Conservation (phyloP, 345 rosid genomes). For the Eucalyptus camaldulensis region DNA sequence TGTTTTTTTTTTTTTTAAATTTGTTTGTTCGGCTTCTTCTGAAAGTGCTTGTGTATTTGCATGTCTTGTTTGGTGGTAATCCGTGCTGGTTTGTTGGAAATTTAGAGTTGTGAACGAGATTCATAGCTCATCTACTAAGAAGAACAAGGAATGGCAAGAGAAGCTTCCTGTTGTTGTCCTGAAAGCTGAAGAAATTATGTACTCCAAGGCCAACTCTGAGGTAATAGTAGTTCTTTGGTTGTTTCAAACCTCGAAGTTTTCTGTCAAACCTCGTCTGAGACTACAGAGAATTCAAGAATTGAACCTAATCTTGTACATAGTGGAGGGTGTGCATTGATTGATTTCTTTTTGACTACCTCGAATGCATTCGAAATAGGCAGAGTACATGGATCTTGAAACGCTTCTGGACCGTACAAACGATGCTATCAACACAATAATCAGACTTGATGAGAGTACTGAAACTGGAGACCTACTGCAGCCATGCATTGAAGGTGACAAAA, state of each 20-base stretch:
- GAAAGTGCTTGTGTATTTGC: background rate
- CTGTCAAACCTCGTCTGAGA: background rate
- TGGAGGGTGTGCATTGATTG: background rate
- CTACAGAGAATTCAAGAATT: background rate
- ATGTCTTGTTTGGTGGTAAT: background rate
- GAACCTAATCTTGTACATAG: background rate
- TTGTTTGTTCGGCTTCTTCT: background rate
- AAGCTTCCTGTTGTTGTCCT: slow-evolving; percentile 65
- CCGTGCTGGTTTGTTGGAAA: background rate
- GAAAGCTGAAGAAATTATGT: slow-evolving; percentile 62
- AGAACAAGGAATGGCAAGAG: slow-evolving; percentile 75
- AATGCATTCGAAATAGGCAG: slow-evolving; percentile 17
- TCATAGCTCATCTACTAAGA: slow-evolving; percentile 39
- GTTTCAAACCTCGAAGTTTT: background rate
- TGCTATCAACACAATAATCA: slow-evolving; percentile 57
- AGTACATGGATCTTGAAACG: slow-evolving; percentile 47
- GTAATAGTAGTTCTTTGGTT: background rate
- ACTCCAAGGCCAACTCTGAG: slow-evolving; percentile 73
- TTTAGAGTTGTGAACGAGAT: slow-evolving; percentile 44
- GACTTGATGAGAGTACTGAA: slow-evolving; percentile 45
- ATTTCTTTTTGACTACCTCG: background rate
- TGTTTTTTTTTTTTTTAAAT: background rate
- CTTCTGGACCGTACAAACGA: slow-evolving; percentile 48
- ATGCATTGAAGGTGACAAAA: slow-evolving; percentile 56
- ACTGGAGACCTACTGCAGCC: slow-evolving; percentile 58